Base-by-base conservation (phyloP, 768 basidiomycete genomes). In the Neoboletus brunneissimus region DNA sequence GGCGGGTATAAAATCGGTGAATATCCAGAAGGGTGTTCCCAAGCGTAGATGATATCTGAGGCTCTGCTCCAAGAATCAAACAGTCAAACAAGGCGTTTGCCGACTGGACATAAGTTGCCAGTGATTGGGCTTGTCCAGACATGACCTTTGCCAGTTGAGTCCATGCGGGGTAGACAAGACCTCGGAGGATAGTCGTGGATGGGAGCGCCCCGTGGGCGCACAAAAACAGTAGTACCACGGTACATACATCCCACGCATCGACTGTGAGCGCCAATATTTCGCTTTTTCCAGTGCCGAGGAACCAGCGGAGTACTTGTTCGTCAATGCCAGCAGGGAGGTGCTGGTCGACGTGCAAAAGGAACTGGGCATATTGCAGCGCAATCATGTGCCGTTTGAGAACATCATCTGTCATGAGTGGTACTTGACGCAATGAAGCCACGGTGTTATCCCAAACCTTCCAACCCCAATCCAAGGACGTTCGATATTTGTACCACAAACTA, bases 401-500 rank as follows among this genome's bases (percentile, higher is more conserved):
- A 54, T 85, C 84, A 5, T 75, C 62, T 16, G 78, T 78, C 76
- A 87, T 81, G 43, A 72, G 69, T 7, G 86, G 82, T 43, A 89
- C 77, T 66, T 88, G 86, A 42, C 85, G 87, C 43, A 93, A 75
- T 50, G 85, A 86, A 7, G 87, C 83, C 43, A 93, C 77, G 1
- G 86, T 83, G 63, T 89, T 91, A 66, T 91, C 89, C 90, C 90
- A 92, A 20, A 88, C 87, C 62, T 86, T 87, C 83, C 84, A 87
- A 2, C 81, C 89, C 89, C 90, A 91, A 62, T 89, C 82, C 15
- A 71, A 64, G 0, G 88, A 82, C 16, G 81, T 82, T 42, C 87
- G 83, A 62, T 91, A 91, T 66, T 89, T 88, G 70, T 89, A 88
- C 91, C 91, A 93, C 15, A 93, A 75, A 45, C 81, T 80, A 61